These are phyloP conservation scores for Glomus cerebriforme DNA, from an alignment of 192 early-diverging fungal genomes.

Conservation along the genomic window DNA sequence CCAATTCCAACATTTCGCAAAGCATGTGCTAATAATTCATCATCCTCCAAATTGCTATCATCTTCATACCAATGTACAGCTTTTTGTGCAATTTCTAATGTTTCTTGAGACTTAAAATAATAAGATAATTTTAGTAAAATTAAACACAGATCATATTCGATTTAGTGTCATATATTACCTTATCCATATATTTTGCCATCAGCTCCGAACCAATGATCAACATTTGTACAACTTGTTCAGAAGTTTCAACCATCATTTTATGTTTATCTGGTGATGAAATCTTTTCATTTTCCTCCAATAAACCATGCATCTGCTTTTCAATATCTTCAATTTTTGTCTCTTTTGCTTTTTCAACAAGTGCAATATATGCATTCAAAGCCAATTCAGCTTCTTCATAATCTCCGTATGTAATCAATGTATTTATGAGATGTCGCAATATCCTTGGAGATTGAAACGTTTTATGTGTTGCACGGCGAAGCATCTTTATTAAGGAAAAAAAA, in stretches of 20 bases:
- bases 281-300: background rate
- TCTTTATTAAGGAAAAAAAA: slow-evolving; percentile 30
- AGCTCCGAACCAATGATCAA: slow-evolving; percentile 1
- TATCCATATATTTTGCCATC: slow-evolving; percentile 30
- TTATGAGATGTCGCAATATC: slow-evolving; percentile 64
- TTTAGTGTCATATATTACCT: background rate
- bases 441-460: slow-evolving; percentile 74
- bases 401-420: slow-evolving; percentile 58
- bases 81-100: slow-evolving; percentile 23
- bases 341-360: slow-evolving; percentile 45
- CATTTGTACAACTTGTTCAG: background rate
- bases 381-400: slow-evolving; percentile 78
- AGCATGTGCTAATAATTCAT: slow-evolving; percentile 31
- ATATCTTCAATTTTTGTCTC: slow-evolving; percentile 17
- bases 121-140: background rate
- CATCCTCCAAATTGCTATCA: background rate
- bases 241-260: background rate
- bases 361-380: slow-evolving; percentile 64
- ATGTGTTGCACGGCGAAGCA: slow-evolving; percentile 63
- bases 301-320: slow-evolving; percentile 7
- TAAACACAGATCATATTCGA: background rate
- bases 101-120: background rate
- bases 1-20: slow-evolving; percentile 41
- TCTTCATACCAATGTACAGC: slow-evolving; percentile 2
- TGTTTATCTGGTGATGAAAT: background rate